Base-by-base conservation (phyloP, 2,329 filamentous ascomycete species). In the Diaporthe eres region DNA sequence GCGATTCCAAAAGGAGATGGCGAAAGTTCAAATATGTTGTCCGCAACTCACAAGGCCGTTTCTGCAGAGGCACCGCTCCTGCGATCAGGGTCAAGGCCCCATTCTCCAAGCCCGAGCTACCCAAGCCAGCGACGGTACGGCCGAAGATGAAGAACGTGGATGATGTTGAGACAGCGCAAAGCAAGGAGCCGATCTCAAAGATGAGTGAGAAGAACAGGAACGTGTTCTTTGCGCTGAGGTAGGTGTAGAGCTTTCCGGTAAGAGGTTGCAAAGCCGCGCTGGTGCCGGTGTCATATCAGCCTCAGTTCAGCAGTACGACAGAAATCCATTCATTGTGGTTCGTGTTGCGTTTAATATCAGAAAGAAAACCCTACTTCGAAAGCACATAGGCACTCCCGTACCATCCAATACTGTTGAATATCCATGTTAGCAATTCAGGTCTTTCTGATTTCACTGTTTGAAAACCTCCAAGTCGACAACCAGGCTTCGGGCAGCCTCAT, bases 201-300 rank as follows among this genome's bases (percentile, higher is more conserved):
- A 75, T 31, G 17, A 55, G 17, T 37, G 61, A 44, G 25, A 51
- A 75, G 34, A 58, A 42, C 8, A 72, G 28, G 10, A 72, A 72
- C 5, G 55, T 42, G 13, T 55, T 4, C 70, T 72, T 72, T 2
- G 70, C 37, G 70, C n/a, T 72, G n/a, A 72, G 55, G 22, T 60
- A 58, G 37, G 51, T 60, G 55, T 72, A 72, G 12, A 72, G 31
- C 7, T 72, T 72, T 28, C 71, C 71, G 13, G 53, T 61, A 4
- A 72, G 55, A 44, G 71, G 71, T 39, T 72, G 71, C 19, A 72
- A 47, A 44, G 71, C 53, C 13, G 71, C 71, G 28, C 71, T 72
- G n/a, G 19, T 42, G 37, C 5, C 9, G 25, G 25, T n/a, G n/a
- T n/a, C n/a, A n/a, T n/a, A n/a, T n/a, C n/a, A n/a, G n/a, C n/a